Conservation (phyloP, 805 yeast genomes). For the Metschnikowia corniflorae region DNA sequence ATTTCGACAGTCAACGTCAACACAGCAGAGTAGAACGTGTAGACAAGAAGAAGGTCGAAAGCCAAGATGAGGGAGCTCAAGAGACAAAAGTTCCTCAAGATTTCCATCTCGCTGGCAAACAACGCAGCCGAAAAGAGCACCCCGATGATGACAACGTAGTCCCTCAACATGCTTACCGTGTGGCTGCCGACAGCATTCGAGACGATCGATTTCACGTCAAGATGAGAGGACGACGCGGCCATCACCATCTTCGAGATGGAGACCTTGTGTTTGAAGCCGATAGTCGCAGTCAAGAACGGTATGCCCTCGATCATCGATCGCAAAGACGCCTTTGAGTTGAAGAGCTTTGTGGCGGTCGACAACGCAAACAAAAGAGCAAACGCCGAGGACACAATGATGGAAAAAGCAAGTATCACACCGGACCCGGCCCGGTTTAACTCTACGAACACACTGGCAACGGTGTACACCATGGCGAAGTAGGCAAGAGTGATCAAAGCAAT, state of each 20-base stretch:
- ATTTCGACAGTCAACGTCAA: constrained; percentile 87
- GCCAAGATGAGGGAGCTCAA: constrained; percentile 66
- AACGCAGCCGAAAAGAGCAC: constrained; percentile 67
- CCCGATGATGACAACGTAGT: constrained; percentile 66
- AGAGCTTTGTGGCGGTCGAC: constrained; percentile 52
- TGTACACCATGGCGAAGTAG: constrained; percentile 83
- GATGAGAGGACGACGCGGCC: constrained; percentile 31
- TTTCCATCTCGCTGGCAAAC: constrained; percentile 64
- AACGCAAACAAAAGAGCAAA: constrained; percentile 80
- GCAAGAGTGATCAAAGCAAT: constrained; percentile 75
- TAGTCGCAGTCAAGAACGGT: constrained; percentile 87
- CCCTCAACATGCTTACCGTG: constrained; percentile 60
- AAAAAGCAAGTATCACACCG: constrained; percentile 79
- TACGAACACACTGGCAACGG: constrained; percentile 66
- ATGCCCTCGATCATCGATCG: constrained; percentile 82
- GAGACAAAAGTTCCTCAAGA: constrained; percentile 76
- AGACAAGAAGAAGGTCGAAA: constrained; percentile 67
- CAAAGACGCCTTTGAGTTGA: constrained; percentile 63
- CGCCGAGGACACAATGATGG: constrained; percentile 72
- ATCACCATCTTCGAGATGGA: constrained; percentile 61
- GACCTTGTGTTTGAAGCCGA: constrained; percentile 88
- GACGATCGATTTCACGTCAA: constrained; percentile 43
- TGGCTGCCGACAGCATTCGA: constrained; percentile 40
- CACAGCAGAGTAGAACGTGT: constrained; percentile 80
- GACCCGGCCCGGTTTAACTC: constrained; percentile 81